Evolutionary conservation across 345 rosid species (phyloP).

Genomic region (Citrus cavaleriei): DNA sequence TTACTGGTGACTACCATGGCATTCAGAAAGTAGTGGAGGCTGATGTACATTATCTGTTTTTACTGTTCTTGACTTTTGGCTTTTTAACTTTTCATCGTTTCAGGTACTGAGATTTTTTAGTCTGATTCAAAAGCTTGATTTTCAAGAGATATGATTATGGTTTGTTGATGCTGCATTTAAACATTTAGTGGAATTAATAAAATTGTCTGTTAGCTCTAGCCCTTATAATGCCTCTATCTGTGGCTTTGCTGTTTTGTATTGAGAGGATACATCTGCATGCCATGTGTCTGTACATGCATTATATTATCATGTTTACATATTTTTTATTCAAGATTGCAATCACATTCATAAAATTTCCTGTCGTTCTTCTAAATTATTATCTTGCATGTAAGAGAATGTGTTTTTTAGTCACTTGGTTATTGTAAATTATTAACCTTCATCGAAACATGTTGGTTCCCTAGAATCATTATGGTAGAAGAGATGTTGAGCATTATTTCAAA

Average conservation of each 20-base stretch:
- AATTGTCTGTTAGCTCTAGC: neutral
- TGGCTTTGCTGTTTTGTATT: neutral
- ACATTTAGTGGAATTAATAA: neutral
- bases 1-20: neutral
- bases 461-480: conserved; percentile 28
- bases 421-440: neutral
- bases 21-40: neutral
- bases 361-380: no score
- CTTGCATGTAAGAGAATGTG: no score
- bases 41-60: neutral
- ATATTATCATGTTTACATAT: neutral
- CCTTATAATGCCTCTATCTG: neutral
- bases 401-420: neutral
- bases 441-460: neutral
- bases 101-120: neutral
- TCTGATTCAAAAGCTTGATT: neutral
- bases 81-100: neutral
- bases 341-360: neutral
- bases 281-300: neutral
- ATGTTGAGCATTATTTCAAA: conserved; percentile 19
- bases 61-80: neutral
- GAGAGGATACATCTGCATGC: neutral
- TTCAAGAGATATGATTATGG: neutral
- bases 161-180: neutral
- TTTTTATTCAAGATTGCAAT: neutral